Evolutionary conservation across 2,329 filamentous ascomycete species (phyloP).

Genomic region (Alternaria sp.): DNA sequence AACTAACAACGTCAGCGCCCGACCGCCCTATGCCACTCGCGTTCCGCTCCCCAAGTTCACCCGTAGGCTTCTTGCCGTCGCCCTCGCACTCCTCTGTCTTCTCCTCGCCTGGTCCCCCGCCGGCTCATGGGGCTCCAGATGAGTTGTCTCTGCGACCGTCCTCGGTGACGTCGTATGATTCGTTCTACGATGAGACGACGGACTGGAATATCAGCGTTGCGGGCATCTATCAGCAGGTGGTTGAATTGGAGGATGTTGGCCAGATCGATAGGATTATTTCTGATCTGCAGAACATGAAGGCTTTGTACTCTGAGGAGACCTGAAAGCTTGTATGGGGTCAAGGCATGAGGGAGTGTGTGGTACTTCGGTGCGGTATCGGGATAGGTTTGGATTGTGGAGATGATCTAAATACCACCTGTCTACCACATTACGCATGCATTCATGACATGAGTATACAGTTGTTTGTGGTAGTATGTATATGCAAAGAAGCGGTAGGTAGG

Average conservation of each 20-base stretch:
- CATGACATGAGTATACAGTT: too few species aligned
- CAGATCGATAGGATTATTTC: slow-evolving; percentile 2
- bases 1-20: slow-evolving; percentile 18
- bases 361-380: neutral
- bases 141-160: neutral
- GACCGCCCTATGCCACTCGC: slow-evolving; percentile 38
- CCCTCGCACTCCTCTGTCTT: slow-evolving; percentile 2
- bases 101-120: neutral
- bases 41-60: slow-evolving; percentile 18
- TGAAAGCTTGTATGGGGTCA: neutral
- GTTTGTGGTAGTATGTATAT: neutral
- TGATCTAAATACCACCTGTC: neutral
- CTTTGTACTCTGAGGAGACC: neutral
- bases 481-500: too few species aligned
- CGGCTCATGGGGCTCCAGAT: neutral
- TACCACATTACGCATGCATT: neutral
- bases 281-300: neutral
- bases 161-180: neutral
- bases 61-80: neutral
- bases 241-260: neutral
- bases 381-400: neutral
- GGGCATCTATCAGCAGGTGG: neutral
- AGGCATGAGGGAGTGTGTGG: neutral
- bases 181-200: neutral
- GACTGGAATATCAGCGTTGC: neutral